Percentiles rank a stretch among this genome's conserved stretches.
These are phyloP conservation scores for Termitomyces sp. DNA, from an alignment of 768 basidiomycete species.

Conservation along the genomic window DNA sequence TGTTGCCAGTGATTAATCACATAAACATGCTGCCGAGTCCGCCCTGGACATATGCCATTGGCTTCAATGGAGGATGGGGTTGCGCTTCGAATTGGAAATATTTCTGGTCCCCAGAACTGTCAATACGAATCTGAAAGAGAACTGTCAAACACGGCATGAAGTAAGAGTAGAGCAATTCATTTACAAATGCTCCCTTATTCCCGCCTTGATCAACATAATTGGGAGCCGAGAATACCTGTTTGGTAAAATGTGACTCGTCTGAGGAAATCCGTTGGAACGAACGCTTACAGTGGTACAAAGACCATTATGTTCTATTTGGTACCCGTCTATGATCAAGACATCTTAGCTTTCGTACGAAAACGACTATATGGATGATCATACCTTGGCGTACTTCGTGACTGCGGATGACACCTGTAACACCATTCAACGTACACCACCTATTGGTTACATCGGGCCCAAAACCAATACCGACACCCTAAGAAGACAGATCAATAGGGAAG, in stretches of 20 bases:
- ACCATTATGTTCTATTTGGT: conserved; percentile 92
- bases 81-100: conserved; percentile 83
- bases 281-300: conserved; percentile 80
- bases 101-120: conserved; percentile 63
- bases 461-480: conserved; percentile 86
- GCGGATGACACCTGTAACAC: conserved; percentile 83
- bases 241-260: conserved; percentile 12
- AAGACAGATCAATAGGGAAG: conserved; percentile 11
- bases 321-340: conserved; percentile 56
- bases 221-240: conserved; percentile 86
- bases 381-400: conserved; percentile 96
- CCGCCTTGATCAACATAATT: conserved; percentile 92
- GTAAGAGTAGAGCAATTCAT: conserved; percentile 19
- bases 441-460: conserved; percentile 95
- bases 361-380: conserved; percentile 21
- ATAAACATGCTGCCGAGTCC: conserved; percentile 67
- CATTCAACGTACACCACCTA: conserved; percentile 83
- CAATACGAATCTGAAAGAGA: conserved; percentile 67
- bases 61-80: conserved; percentile 85
- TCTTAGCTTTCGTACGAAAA: neutral
- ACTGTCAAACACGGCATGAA: conserved; percentile 1
- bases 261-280: neutral
- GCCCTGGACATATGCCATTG: conserved; percentile 83
- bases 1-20: conserved; percentile 23
- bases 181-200: conserved; percentile 88